A percentile compares a stretch with the other conserved stretches of the same genome.
Evolutionary conservation across 1,284 basidiomycete species (phyloP).

Genomic region (Malassezia yamatoensis): DNA sequence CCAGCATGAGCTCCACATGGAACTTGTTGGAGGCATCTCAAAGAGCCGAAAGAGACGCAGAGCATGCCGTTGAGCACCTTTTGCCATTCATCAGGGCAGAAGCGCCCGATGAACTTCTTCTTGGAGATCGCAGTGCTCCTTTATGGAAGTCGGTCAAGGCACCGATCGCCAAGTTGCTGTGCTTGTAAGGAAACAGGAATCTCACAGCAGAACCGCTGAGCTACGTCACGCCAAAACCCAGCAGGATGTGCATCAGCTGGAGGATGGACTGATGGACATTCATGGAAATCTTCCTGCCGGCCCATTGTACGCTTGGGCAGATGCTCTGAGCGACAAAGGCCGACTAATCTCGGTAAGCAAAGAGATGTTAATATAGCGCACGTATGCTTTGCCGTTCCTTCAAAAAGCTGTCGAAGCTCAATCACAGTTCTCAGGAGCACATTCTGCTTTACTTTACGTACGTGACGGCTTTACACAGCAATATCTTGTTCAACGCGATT

Average conservation of each 20-base stretch:
- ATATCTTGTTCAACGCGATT: neutral
- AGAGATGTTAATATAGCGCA: neutral
- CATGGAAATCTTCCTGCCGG: neutral
- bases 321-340: neutral
- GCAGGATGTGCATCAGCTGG: neutral
- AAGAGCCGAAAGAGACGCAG: neutral
- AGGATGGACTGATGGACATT: neutral
- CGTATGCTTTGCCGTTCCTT: constrained; percentile 1
- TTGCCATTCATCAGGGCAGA: neutral
- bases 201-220: constrained; percentile 3
- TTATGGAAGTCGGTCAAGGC: neutral
- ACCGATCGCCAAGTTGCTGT: neutral
- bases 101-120: neutral
- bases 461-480: constrained; percentile 5
- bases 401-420: neutral
- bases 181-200: neutral
- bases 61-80: neutral
- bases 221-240: neutral
- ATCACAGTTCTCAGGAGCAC: constrained; percentile 6
- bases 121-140: neutral
- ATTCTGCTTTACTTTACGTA: constrained; percentile 9
- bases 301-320: neutral
- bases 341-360: neutral
- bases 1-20: neutral
- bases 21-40: neutral